Evolutionary conservation across 2,329 filamentous ascomycete species (phyloP).

Genomic region (Graphilbum sp.): DNA sequence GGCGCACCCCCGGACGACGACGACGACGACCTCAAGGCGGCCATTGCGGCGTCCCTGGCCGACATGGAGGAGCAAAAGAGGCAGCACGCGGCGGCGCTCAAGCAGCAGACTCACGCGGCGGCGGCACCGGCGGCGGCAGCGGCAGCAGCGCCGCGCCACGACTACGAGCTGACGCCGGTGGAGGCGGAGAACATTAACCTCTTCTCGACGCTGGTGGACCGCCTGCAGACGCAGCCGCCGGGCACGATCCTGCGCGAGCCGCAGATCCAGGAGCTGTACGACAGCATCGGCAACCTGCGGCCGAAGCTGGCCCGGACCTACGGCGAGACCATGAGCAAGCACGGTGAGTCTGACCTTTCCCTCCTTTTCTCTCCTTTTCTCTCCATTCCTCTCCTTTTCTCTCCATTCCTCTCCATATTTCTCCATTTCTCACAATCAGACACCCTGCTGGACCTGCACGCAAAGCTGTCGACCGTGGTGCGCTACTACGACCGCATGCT

Average conservation of each 20-base stretch:
- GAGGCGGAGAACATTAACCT: conserved; percentile 97
- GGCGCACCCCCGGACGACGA: conserved; percentile 47
- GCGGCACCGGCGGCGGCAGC: conserved; percentile 29
- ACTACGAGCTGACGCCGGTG: conserved; percentile 83
- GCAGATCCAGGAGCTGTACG: conserved; percentile 95
- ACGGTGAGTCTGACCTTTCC: conserved; percentile 44
- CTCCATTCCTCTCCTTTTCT: neutral
- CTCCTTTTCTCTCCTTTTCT: too few relatives aligned
- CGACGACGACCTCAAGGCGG: conserved; percentile 82
- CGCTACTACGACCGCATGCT: conserved; percentile 97
- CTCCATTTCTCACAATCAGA: conserved; percentile 31
- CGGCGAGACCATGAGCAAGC: conserved; percentile 99
- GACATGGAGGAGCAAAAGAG: conserved; percentile 99
- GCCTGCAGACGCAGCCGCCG: conserved; percentile 84
- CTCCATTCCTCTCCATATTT: neutral
- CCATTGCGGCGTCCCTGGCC: conserved; percentile 82
- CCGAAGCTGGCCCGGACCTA: conserved; percentile 92
- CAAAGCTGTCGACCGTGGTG: conserved; percentile 89
- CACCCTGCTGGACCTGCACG: conserved; percentile 81
- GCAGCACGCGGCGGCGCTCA: conserved; percentile 67
- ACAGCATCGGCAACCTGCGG: conserved; percentile 83
- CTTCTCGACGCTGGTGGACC: conserved; percentile 84
- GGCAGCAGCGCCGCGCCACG: conserved; percentile 59
- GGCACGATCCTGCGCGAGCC: conserved; percentile 94
- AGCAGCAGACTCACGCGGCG: conserved; percentile 52